phyloP scores from a whole-genome alignment of 768 basidiomycete species.

The Phanerodontia chrysosporium region DNA sequence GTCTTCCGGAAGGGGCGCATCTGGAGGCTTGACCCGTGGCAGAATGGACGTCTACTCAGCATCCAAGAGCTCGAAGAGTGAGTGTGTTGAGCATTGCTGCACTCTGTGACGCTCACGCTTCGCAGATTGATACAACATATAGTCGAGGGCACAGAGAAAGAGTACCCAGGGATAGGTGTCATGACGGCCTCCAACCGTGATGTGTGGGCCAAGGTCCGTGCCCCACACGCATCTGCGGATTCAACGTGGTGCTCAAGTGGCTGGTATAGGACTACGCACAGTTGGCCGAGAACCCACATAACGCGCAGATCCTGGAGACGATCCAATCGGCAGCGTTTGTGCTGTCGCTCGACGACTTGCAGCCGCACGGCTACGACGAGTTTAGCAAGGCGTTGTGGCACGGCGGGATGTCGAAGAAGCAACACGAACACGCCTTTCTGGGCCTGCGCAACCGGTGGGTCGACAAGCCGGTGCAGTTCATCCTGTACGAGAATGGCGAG shows the following conservation, averaged over 20 bases:
- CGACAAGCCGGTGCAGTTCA: conserved; percentile 86
- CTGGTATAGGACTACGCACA: conserved; percentile 54
- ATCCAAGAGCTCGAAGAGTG: conserved; percentile 64
- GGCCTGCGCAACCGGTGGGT: conserved; percentile 80
- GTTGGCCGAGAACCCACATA: conserved; percentile 55
- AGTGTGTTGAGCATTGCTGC: conserved; percentile 10
- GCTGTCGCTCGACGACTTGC: conserved; percentile 69
- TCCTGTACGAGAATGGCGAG: conserved; percentile 77
- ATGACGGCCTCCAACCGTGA: conserved; percentile 80
- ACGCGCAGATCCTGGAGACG: conserved; percentile 57
- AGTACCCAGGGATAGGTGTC: conserved; percentile 73
- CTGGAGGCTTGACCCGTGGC: conserved; percentile 71
- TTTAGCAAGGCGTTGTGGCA: conserved; percentile 80
- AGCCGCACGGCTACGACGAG: conserved; percentile 48
- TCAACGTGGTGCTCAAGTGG: neutral
- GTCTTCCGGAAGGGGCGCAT: conserved; percentile 81
- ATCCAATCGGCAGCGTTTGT: conserved; percentile 88
- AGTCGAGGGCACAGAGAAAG: conserved; percentile 55
- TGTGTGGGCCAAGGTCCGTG: conserved; percentile 81
- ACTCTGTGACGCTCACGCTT: neutral
- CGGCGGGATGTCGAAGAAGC: conserved; percentile 46
- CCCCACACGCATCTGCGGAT: neutral
- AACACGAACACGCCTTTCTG: conserved; percentile 22
- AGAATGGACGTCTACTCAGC: conserved; percentile 54
- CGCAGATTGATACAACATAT: conserved; percentile 69